Percentiles rank a stretch among this genome's conserved stretches.
Conservation (phyloP, 2,329 filamentous ascomycete species). For the Lecanoromycetidae sp. region DNA sequence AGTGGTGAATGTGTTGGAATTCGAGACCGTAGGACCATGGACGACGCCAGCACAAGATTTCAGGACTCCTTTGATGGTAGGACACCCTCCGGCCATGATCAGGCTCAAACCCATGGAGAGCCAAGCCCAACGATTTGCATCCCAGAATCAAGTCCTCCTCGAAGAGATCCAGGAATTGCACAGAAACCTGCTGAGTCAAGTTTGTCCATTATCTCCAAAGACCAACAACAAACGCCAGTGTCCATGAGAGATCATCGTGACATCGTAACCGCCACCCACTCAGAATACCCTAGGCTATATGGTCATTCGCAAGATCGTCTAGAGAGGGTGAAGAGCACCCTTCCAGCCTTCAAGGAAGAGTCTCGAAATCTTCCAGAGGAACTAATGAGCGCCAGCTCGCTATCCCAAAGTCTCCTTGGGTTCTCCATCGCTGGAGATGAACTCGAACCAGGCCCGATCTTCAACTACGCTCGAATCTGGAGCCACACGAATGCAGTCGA, state of each 20-base stretch:
- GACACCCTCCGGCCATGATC: not conserved
- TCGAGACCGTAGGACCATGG: not conserved
- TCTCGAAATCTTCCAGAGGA: no score
- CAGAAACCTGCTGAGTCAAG: no score
- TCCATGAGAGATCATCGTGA: no score
- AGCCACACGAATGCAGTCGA: not conserved
- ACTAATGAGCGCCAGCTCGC: no score
- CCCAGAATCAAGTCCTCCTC: no score
- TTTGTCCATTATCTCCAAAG: no score
- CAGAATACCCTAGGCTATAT: no score
- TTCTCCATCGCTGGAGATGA: conserved; percentile 7
- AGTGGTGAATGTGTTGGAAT: conserved; percentile 1
- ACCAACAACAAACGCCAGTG: no score
- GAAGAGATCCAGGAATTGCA: no score
- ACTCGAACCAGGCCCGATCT: conserved; percentile 3
- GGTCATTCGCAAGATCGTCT: no score
- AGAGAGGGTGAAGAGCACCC: no score
- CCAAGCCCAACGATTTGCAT: not conserved
- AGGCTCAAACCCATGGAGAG: not conserved
- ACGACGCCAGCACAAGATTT: not conserved
- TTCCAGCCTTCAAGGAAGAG: not conserved
- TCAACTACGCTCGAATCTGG: conserved; percentile 1
- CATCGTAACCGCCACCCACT: no score
- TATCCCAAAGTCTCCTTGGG: not conserved
- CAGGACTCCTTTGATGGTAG: not conserved